A percentile compares a stretch with the other conserved stretches of the same genome.
These are phyloP conservation scores for Letharia lupina DNA, from an alignment of 495 filamentous ascomycete species.

Conservation along the genomic window DNA sequence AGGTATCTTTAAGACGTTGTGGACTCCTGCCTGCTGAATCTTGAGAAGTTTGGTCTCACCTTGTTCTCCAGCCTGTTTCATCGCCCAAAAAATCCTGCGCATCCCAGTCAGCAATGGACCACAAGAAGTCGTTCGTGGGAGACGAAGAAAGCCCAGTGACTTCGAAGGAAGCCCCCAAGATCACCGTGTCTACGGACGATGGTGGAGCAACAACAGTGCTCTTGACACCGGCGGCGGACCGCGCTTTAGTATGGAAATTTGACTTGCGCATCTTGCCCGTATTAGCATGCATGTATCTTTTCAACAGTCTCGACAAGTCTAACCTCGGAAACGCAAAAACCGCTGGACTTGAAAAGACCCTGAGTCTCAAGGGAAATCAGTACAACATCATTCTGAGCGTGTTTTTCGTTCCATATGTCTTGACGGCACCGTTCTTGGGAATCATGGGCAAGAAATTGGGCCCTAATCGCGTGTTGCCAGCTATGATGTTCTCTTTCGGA, in stretches of 20 bases:
- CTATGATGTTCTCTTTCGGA: conserved; percentile 62
- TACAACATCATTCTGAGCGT: conserved; percentile 66
- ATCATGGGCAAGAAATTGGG: conserved; percentile 63
- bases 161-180: not conserved
- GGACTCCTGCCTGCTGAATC: fast-evolving
- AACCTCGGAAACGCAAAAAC: conserved; percentile 68
- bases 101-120: not conserved
- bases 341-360: conserved; percentile 44
- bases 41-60: not conserved
- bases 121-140: not conserved
- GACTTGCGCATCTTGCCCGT: conserved; percentile 55
- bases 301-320: conserved; percentile 59
- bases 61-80: not conserved
- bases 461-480: conserved; percentile 53
- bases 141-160: not conserved
- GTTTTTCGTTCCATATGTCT: conserved; percentile 72
- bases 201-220: not conserved
- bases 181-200: not conserved
- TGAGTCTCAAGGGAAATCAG: conserved; percentile 51
- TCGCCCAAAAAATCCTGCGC: not conserved
- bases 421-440: conserved; percentile 56
- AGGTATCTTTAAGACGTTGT: too few species aligned
- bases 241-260: conserved; percentile 55
- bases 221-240: conserved; percentile 39
- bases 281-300: conserved; percentile 57